Percentiles rank a stretch among this genome's conserved stretches.
phyloP scores from a whole-genome alignment of 495 filamentous ascomycete species.

The Aeminium ludgeri region DNA sequence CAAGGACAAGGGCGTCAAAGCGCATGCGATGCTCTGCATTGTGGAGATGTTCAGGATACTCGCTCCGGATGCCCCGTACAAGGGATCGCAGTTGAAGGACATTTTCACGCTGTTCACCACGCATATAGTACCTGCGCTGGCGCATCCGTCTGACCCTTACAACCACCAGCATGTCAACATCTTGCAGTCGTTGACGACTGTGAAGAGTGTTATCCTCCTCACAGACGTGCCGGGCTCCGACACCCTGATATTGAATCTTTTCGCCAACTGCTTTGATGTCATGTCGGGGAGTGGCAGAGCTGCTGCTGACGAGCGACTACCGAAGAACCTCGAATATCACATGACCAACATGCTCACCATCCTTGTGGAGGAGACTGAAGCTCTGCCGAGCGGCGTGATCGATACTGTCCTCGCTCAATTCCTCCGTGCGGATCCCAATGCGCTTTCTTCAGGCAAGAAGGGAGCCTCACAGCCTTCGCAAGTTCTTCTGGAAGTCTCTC shows the following conservation, averaged over 20 bases:
- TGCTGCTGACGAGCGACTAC: conserved; percentile 57
- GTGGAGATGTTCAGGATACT: conserved; percentile 89
- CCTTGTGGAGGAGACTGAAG: conserved; percentile 70
- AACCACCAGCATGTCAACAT: conserved; percentile 86
- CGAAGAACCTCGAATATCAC: conserved; percentile 80
- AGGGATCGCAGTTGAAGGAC: conserved; percentile 78
- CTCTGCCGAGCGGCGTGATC: conserved; percentile 67
- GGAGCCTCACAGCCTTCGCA: conserved; percentile 47
- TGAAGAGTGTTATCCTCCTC: conserved; percentile 87
- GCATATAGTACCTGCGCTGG: conserved; percentile 65
- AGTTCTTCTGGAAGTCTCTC: conserved; percentile 65
- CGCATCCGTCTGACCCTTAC: conserved; percentile 77
- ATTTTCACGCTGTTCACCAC: conserved; percentile 81
- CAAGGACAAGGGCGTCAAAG: conserved; percentile 83
- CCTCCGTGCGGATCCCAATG: conserved; percentile 57
- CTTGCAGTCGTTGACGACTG: conserved; percentile 69
- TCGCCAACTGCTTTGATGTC: conserved; percentile 80
- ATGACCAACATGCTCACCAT: conserved; percentile 74
- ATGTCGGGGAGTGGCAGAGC: conserved; percentile 61
- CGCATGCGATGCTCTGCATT: conserved; percentile 73
- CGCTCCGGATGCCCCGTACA: conserved; percentile 92
- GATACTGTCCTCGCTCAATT: conserved; percentile 94
- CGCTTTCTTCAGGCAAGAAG: conserved; percentile 30
- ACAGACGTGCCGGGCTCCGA: conserved; percentile 76
- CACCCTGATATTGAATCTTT: conserved; percentile 58